These are phyloP conservation scores for Verticillium dahliae DNA, from an alignment of 2,329 filamentous ascomycete species.

Conservation along the genomic window DNA sequence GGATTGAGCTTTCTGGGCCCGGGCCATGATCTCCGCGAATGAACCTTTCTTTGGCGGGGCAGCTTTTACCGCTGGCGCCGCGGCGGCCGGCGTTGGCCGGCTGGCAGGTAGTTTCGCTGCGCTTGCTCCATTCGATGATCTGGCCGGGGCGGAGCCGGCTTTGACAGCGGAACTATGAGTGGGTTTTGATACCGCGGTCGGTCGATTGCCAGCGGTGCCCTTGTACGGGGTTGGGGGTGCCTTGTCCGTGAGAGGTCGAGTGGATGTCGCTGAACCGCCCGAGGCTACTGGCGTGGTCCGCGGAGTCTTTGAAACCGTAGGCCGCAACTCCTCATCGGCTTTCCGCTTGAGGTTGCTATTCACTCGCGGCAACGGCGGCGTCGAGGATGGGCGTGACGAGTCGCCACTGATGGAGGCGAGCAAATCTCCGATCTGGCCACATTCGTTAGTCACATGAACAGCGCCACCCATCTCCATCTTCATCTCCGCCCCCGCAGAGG, in stretches of 20 bases:
- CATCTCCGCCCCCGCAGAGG: not conserved
- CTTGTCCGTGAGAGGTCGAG: slow-evolving; percentile 4
- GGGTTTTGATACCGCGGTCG: slow-evolving; percentile 6
- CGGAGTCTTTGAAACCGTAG: slow-evolving; percentile 16
- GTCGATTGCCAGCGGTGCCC: slow-evolving; percentile 8
- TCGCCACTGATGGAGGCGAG: slow-evolving; percentile 56
- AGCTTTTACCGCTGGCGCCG: slow-evolving; percentile 30
- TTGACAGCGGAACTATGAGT: slow-evolving; percentile 2
- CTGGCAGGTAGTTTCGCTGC: not conserved
- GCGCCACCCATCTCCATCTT: not conserved
- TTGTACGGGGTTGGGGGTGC: slow-evolving; percentile 2
- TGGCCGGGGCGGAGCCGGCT: slow-evolving; percentile 3
- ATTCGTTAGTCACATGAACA: not conserved
- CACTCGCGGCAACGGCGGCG: slow-evolving; percentile 20
- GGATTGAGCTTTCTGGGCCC: slow-evolving; percentile 60
- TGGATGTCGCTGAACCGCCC: not conserved
- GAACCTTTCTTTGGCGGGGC: slow-evolving; percentile 63
- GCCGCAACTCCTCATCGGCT: slow-evolving; percentile 42
- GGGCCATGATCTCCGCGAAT: slow-evolving; percentile 67
- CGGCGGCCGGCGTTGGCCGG: slow-evolving; percentile 29
- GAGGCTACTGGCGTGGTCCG: slow-evolving; percentile 8
- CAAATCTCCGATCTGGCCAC: slow-evolving; percentile 41
- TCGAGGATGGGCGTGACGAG: slow-evolving; percentile 24
- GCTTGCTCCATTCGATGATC: slow-evolving; percentile 3
- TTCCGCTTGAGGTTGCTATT: slow-evolving; percentile 45